Conservation (phyloP, 305 asterid genomes). For the Solanum aculeatissimum region DNA sequence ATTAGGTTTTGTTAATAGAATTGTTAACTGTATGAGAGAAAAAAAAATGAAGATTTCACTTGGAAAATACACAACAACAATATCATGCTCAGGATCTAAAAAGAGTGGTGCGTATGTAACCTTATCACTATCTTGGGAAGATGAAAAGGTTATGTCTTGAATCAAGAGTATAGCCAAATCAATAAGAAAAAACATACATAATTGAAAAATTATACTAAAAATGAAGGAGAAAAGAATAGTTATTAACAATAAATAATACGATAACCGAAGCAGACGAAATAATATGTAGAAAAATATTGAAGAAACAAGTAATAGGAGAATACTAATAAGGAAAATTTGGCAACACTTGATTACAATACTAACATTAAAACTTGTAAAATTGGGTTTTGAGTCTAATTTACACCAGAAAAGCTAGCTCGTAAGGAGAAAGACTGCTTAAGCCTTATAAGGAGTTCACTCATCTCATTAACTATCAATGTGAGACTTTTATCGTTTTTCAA, state of each 20-base stretch:
- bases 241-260: background rate
- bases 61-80: background rate
- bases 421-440: no score
- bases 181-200: background rate
- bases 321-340: background rate
- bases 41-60: background rate
- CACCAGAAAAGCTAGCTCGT: no score
- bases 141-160: background rate
- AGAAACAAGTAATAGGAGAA: background rate
- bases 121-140: background rate
- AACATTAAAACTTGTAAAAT: no score
- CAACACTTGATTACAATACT: background rate
- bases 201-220: background rate
- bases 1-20: background rate
- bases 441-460: no score
- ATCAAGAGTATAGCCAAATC: background rate
- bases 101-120: rapidly evolving
- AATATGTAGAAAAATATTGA: no score
- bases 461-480: no score
- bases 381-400: no score
- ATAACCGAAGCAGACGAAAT: no score
- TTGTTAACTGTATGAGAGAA: background rate
- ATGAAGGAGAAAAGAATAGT: no score
- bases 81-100: rapidly evolving
- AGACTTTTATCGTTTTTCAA: no score